Evolutionary conservation across 345 rosid genomes (phyloP).

Genomic region (Eucalyptus cloeziana): DNA sequence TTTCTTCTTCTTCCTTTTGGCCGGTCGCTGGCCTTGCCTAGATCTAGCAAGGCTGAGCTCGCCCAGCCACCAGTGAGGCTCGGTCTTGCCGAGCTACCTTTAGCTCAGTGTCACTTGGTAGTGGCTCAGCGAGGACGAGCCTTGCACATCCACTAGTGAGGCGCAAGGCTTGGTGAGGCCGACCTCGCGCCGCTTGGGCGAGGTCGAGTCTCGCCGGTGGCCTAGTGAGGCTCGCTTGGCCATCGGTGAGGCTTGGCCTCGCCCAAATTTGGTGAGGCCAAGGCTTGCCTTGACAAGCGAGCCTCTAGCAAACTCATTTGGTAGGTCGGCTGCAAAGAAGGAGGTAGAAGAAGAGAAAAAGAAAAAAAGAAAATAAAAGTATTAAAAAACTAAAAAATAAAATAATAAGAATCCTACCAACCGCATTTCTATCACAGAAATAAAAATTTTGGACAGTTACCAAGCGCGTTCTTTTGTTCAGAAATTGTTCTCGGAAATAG

Average conservation of each 20-base stretch:
- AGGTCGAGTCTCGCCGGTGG: accelerated
- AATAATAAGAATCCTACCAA: too few relatives aligned
- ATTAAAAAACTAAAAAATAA: too few relatives aligned
- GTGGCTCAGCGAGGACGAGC: accelerated
- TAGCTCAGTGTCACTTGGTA: accelerated
- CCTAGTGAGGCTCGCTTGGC: too few relatives aligned
- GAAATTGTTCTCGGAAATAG: accelerated
- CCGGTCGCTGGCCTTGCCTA: accelerated
- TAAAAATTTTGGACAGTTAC: accelerated
- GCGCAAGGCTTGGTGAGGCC: accelerated
- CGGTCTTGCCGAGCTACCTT: accelerated
- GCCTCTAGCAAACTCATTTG: accelerated
- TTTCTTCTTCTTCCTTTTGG: too few relatives aligned
- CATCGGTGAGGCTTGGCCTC: too few relatives aligned
- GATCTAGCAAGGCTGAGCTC: accelerated
- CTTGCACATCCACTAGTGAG: accelerated
- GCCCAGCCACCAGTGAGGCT: accelerated
- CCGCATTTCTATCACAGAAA: accelerated
- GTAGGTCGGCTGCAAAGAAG: accelerated
- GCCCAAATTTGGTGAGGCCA: accelerated
- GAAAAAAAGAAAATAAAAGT: too few relatives aligned
- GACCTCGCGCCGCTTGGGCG: accelerated
- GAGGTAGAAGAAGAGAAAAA: too few relatives aligned
- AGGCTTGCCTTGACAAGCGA: too few relatives aligned
- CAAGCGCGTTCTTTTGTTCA: accelerated